phyloP scores from a whole-genome alignment of 164 flowering plant genomes.

The Magnolia officinalis region DNA sequence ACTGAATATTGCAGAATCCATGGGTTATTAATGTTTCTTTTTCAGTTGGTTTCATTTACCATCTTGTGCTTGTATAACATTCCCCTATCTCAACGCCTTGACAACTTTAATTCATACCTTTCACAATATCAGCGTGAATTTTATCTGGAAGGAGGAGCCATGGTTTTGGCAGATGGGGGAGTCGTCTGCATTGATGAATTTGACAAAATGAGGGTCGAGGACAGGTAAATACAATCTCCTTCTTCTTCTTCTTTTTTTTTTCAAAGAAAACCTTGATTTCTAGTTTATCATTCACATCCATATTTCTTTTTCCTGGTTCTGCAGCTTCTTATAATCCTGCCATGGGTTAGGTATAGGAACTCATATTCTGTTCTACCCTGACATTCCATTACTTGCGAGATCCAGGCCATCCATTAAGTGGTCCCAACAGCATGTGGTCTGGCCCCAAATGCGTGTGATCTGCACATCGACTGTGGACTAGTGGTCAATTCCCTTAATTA shows the following conservation, averaged over 20 bases:
- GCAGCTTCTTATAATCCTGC: not conserved
- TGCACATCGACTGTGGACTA: no score
- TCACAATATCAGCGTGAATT: slow-evolving; percentile 73
- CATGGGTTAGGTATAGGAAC: not conserved
- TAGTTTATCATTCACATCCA: no score
- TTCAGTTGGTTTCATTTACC: not conserved
- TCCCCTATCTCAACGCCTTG: not conserved
- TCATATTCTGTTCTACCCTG: no score
- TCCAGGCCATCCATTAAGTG: no score
- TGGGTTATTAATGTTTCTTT: not conserved
- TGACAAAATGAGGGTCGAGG: slow-evolving; percentile 98
- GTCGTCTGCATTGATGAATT: slow-evolving; percentile 99
- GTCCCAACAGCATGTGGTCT: no score
- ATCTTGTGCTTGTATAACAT: not conserved
- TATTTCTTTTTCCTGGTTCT: not conserved
- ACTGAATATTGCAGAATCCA: not conserved
- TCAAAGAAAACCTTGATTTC: not conserved
- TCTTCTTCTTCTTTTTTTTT: no score
- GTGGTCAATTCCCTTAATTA: no score
- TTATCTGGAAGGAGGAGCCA: slow-evolving; percentile 99
- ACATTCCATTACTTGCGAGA: no score
- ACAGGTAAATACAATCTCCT: slow-evolving; percentile 48
- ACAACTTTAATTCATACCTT: not conserved
- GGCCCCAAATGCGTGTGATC: no score
- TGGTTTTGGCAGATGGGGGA: slow-evolving; percentile 99